Evolutionary conservation across 2,329 filamentous ascomycete genomes (phyloP).

Genomic region (Parascedosporium putredinis): DNA sequence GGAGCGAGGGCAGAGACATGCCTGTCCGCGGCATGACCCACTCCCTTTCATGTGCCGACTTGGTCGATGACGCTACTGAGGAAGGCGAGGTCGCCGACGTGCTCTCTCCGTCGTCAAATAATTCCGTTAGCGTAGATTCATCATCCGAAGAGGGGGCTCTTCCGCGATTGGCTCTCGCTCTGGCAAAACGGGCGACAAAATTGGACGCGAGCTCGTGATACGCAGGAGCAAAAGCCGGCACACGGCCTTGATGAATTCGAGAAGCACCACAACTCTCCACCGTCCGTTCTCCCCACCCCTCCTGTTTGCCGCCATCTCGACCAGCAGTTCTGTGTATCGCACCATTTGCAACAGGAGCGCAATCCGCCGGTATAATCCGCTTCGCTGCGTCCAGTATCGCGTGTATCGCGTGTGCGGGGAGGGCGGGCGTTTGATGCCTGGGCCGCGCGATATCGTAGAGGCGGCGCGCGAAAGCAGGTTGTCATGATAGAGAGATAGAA

Average conservation of each 20-base stretch:
- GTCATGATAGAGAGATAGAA: conserved; percentile 90
- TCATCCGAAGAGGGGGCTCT: conserved; percentile 37
- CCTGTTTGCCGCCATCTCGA: conserved; percentile 92
- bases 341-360: conserved; percentile 80
- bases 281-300: conserved; percentile 66
- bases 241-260: conserved; percentile 79
- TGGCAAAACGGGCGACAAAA: conserved; percentile 75
- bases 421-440: conserved; percentile 41
- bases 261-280: conserved; percentile 77
- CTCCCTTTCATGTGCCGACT: conserved; percentile 38
- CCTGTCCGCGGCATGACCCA: conserved; percentile 96
- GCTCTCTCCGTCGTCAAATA: conserved; percentile 29
- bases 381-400: conserved; percentile 53
- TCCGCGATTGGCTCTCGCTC: conserved; percentile 62
- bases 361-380: conserved; percentile 65
- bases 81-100: conserved; percentile 23
- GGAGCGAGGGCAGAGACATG: conserved; percentile 72
- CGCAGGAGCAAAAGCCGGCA: conserved; percentile 72
- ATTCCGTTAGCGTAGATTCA: conserved; percentile 24
- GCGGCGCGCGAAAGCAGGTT: conserved; percentile 61
- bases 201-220: conserved; percentile 70
- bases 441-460: conserved; percentile 33
- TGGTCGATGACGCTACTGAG: conserved; percentile 14
- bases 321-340: conserved; percentile 89
- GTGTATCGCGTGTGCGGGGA: conserved; percentile 56